Base-by-base conservation (phyloP, 768 basidiomycete species). In the Boletus vinaceobasis region DNA sequence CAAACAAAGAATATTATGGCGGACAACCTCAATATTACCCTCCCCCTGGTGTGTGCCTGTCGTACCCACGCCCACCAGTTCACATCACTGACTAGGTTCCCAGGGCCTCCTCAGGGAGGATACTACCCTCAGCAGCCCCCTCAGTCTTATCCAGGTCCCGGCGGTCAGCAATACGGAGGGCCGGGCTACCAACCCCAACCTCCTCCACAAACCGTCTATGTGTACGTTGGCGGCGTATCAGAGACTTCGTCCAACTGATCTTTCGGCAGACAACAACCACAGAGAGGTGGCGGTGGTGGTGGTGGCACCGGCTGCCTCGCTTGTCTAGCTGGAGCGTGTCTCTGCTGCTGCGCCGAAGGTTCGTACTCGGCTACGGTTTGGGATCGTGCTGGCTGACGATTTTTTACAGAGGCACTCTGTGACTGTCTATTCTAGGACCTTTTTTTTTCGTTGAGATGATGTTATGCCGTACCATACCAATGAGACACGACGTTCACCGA, bases 191-290 rank as follows among this genome's bases (percentile, higher is more conserved):
- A 81, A 50, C 81, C 82, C 15, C 82, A 86, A 59, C 85, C 84
- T 17, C 84, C 83, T n/a, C 90, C 90, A 17, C 89, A 92, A 68
- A 84, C 86, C 0, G 84, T 92, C 49, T 88, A 89, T 65, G 87
- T 90, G 89, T 90, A 65, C 60, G 88, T 78, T 35, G 17, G 5
- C 5, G 33, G 8, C 19, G 5, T 15, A 36, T 39, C 33, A 36
- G 7, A 5, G 9, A 11, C 5, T 7, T 1, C 39, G 21, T 39
- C 27, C 21, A 46, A 26, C 50, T 62, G 10, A 65, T 8, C 9
- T 29, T n/a, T 43, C 21, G 23, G 14, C 44, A 79, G 77, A 45
- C 78, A 77, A 67, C 78, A 79, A 60, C 72, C 23, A 7, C 74
- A 74, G 52, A 66, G 72, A 42, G 55, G 74, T 38, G 73, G 74